phyloP scores from a whole-genome alignment of 192 early-diverging fungal species.

The Podila clonocystis region DNA sequence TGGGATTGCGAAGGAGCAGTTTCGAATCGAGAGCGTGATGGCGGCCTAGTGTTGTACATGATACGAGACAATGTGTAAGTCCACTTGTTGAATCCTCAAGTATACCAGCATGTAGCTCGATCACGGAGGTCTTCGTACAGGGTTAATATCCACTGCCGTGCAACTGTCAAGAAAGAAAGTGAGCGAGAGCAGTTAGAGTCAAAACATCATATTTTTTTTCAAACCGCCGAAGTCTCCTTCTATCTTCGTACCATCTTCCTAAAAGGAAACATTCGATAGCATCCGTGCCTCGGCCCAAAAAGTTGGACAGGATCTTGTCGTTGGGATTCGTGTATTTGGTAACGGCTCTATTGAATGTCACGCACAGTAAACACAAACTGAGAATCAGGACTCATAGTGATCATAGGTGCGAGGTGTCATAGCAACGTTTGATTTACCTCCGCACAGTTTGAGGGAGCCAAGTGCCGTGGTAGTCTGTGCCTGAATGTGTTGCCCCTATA shows the following conservation, averaged over 20 bases:
- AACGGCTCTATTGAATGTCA: slow-evolving; percentile 60
- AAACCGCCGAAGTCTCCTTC: neutral
- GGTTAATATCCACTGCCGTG: slow-evolving; percentile 90
- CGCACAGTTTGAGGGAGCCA: slow-evolving; percentile 94
- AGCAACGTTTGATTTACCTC: slow-evolving; percentile 39
- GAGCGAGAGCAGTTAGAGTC: too few species aligned
- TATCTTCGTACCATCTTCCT: slow-evolving; percentile 64
- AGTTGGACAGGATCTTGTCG: slow-evolving; percentile 89
- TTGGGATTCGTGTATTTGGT: slow-evolving; percentile 79
- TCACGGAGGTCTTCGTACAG: slow-evolving; percentile 51
- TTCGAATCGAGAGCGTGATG: slow-evolving; percentile 84
- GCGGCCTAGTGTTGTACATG: slow-evolving; percentile 61
- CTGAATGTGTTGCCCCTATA: slow-evolving; percentile 82
- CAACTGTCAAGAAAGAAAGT: slow-evolving; percentile 48
- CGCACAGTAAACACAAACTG: neutral
- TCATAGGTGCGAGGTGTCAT: too few species aligned
- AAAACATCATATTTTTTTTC: too few species aligned
- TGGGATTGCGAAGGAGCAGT: slow-evolving; percentile 85
- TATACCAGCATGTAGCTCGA: too few species aligned
- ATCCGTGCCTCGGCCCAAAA: slow-evolving; percentile 92
- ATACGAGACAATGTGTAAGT: neutral
- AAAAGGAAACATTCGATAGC: slow-evolving; percentile 90
- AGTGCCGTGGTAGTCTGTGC: slow-evolving; percentile 93
- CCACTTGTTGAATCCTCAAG: neutral
- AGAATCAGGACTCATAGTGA: too few species aligned